phyloP scores from a whole-genome alignment of 1,284 basidiomycete genomes.

The Fomes fomentarius region DNA sequence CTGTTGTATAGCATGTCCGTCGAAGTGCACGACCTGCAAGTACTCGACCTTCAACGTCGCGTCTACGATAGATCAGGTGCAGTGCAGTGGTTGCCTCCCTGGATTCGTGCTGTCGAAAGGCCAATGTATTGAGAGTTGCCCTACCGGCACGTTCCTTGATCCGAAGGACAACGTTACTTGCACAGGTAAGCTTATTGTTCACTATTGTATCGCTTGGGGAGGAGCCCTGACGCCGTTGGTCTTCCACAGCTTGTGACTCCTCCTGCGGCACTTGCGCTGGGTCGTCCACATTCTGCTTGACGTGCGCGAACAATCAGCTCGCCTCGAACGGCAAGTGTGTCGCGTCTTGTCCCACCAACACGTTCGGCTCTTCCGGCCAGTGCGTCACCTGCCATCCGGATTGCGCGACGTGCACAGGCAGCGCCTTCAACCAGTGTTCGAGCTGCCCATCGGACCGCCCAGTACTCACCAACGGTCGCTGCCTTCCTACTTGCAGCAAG shows the following conservation, averaged over 20 bases:
- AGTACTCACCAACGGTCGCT: constrained; percentile 71
- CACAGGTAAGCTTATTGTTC: constrained; percentile 52
- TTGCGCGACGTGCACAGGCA: constrained; percentile 75
- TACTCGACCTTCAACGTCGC: constrained; percentile 71
- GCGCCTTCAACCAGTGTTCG: constrained; percentile 75
- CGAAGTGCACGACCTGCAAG: constrained; percentile 77
- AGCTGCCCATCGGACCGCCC: constrained; percentile 69
- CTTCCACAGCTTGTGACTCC: constrained; percentile 65
- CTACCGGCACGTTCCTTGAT: constrained; percentile 70
- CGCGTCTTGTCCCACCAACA: constrained; percentile 68
- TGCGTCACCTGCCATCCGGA: constrained; percentile 81
- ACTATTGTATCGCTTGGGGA: no score
- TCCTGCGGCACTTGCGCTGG: constrained; percentile 73
- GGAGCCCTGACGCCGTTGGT: neutral
- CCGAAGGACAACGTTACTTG: constrained; percentile 74
- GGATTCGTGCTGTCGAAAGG: constrained; percentile 74
- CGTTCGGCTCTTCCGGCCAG: constrained; percentile 63
- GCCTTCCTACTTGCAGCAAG: constrained; percentile 74
- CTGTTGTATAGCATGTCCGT: constrained; percentile 60
- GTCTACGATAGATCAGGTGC: constrained; percentile 64
- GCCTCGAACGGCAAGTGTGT: constrained; percentile 75
- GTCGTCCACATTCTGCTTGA: constrained; percentile 68
- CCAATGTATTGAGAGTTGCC: constrained; percentile 68
- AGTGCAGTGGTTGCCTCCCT: constrained; percentile 78
- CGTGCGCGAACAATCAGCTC: constrained; percentile 65